Base-by-base conservation (phyloP, 2,329 filamentous ascomycete species). In the Colletotrichum somersetense region DNA sequence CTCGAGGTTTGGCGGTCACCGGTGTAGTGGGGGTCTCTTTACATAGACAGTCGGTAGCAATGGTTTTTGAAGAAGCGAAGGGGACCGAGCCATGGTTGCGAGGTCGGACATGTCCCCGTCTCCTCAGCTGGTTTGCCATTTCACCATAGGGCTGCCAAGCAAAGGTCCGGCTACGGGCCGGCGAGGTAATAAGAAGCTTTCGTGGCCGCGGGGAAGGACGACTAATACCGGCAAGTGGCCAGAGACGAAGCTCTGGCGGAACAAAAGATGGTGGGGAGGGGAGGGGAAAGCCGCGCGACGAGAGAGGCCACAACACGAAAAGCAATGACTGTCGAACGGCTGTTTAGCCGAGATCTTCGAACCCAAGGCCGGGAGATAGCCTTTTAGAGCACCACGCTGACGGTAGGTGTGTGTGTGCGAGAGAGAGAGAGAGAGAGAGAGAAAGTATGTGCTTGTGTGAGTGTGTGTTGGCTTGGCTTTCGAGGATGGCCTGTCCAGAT, bases 121-220 rank as follows among this genome's bases (percentile, higher is more conserved):
- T n/a, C 69, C 68, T 55, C 69, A 48, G 66, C 66, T 48, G 53
- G 68, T 69, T 66, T 69, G 66, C 55, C 64, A 72, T 66, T 63
- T 52, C 66, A 64, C 30, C 53, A 58, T 53, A 69, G 26, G 53
- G 65, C 59, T 64, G 69, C 69, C 69, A 69, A 72, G 69, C 30
- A 35, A 44, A 10, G 33, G 38, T 5, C n/a, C 53, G 42, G 55
- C 46, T 48, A 2, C 42, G 42, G 42, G 6, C 42, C 42, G 1
- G 55, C 33, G 53, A 69, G 58, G 53, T 55, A 38, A 33, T n/a
- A 48, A 63, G 38, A 69, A 72, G 46, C 69, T 72, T 72, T 12
- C 58, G 55, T 30, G 23, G 23, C 44, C 44, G 53, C 52, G 53
- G 50, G 52, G n/a, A 16, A 42, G 10, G 46, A 23, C 16, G 35